Base-by-base conservation (phyloP, 2,329 filamentous ascomycete genomes). In the Fusarium citri region DNA sequence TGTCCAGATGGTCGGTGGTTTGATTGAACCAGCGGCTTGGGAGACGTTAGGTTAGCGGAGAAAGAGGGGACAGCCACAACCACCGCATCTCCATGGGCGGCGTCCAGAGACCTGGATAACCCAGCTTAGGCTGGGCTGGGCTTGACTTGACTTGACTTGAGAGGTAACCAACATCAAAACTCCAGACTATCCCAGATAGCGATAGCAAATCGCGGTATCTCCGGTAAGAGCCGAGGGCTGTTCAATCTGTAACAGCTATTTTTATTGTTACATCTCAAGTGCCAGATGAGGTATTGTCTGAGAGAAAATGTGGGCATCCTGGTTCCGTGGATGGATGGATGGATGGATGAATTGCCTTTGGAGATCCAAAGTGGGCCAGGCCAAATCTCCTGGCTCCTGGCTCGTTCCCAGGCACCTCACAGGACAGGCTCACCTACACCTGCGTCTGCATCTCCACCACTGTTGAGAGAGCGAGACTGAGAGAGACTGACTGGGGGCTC, bases 231-330 rank as follows among this genome's bases (percentile, higher is more conserved):
- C 63, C 31, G 55, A 53, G 28, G 28, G 18, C 45, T 45, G 28
- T 26, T 51, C 28, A 55, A 50, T 47, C 55, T 66, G 62, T 60
- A 66, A 66, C 61, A 40, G 40, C 51, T 51, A 40, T 43, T 55
- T 43, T 31, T 46, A 37, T 25, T 34, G 59, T 55, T 71, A 50
- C 42, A 43, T 61, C 53, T 58, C 37, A 53, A 34, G 58, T 71
- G 31, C 46, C 57, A 56, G 28, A 56, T 59, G 54, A 70, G 66
- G 62, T 57, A 67, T 66, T 69, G 59, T 58, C 49, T 58, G 60
- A 46, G 47, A 45, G 55, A 26, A 49, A 53, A 45, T 25, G 56
- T 45, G 55, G 34, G 18, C n/a, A 51, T 26, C 49, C 49, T 66
- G 34, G 48, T 40, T 25, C 49, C 23, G 34, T 41, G 23, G 25